Evolutionary conservation across 2,329 filamentous ascomycete genomes (phyloP), one percentile per base, ranked within the genome.

Genomic region (Paracoccidioides lutzii): DNA sequence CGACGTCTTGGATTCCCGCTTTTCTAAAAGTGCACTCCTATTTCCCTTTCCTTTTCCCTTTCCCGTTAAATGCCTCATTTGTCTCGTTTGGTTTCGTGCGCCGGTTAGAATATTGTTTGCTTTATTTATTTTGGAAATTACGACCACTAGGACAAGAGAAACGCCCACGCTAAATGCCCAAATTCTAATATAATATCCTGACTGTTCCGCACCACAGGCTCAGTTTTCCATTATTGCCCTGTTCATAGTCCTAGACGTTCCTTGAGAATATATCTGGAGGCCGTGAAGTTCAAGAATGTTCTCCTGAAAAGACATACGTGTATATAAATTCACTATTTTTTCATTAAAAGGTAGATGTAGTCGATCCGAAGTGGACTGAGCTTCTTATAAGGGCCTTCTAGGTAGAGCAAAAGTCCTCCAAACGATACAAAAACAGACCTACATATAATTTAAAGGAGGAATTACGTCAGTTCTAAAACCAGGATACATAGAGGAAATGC

Each of bases 401-500:
- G 79, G 65, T 86, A 89, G 74, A 97, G 84, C 65, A 98, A 74
- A 61, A 98, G 76, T 6, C 93, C 93, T 50, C 93, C 93, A 66
- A 96, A 98, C 1, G 90, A 95, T 63, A 94, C 80, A 73, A 91
- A 98, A 33, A 90, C 88, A 70, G 95, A 94, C 69, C 91, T 97
- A 63, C 12, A 59, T 4, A 15, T 42, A 14, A 48, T 33, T 14
- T n/a, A 60, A 59, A 42, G 57, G 22, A 22, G 2, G 8, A 57
- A 73, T 57, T 72, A 65, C 63, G 57, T 56, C 48, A 59, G 42
- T 12, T 15, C 37, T 5, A 41, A 32, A 5, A 3, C 5, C 49
- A 40, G 40, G n/a, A 41, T 22, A 35, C 4, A 5, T 37, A 35
- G 35, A 54, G 15, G 53, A 42, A n/a, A 7, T 9, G 9, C 1